phyloP scores from a whole-genome alignment of 495 filamentous ascomycete genomes.

The Cercophora sp. region DNA sequence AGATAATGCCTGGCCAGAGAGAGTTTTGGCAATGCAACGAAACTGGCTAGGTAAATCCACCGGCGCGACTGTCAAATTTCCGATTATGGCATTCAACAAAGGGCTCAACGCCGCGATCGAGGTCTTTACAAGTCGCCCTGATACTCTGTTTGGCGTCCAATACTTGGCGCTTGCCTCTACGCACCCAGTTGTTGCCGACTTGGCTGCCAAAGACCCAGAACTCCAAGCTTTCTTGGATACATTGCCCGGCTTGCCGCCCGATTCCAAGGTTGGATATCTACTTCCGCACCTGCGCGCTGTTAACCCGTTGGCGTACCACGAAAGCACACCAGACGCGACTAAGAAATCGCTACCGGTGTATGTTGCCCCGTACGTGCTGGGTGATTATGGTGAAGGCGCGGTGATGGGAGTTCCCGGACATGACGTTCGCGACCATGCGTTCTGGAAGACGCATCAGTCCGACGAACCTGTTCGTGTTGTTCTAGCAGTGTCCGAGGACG shows the following conservation, averaged over 20 bases:
- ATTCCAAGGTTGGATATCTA: slow-evolving; percentile 71
- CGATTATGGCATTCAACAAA: slow-evolving; percentile 39
- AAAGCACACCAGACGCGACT: slow-evolving; percentile 44
- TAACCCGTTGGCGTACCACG: slow-evolving; percentile 62
- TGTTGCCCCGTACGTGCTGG: slow-evolving; percentile 79
- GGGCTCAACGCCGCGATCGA: slow-evolving; percentile 49
- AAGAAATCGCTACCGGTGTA: slow-evolving; percentile 65
- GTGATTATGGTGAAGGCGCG: slow-evolving; percentile 81
- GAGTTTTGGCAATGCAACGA: slow-evolving; percentile 76
- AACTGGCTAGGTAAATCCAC: slow-evolving; percentile 83
- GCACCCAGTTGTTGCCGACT: slow-evolving; percentile 63
- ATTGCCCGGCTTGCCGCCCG: slow-evolving; percentile 56
- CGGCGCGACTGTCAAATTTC: slow-evolving; percentile 70
- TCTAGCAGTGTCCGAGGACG: slow-evolving; percentile 49
- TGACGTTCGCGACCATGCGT: slow-evolving; percentile 69
- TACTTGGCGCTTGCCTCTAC: slow-evolving; percentile 74
- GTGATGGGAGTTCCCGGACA: slow-evolving; percentile 92
- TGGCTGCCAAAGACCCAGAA: slow-evolving; percentile 54
- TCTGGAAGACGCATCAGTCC: slow-evolving; percentile 67
- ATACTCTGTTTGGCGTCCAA: slow-evolving; percentile 80
- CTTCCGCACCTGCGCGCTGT: slow-evolving; percentile 56
- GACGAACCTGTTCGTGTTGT: slow-evolving; percentile 50
- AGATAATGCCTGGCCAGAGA: slow-evolving; percentile 70
- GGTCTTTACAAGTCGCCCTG: slow-evolving; percentile 78
- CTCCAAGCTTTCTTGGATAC: slow-evolving; percentile 65